phyloP scores from a whole-genome alignment of 2,329 filamentous ascomycete species.

The Ophiostoma quercus region DNA sequence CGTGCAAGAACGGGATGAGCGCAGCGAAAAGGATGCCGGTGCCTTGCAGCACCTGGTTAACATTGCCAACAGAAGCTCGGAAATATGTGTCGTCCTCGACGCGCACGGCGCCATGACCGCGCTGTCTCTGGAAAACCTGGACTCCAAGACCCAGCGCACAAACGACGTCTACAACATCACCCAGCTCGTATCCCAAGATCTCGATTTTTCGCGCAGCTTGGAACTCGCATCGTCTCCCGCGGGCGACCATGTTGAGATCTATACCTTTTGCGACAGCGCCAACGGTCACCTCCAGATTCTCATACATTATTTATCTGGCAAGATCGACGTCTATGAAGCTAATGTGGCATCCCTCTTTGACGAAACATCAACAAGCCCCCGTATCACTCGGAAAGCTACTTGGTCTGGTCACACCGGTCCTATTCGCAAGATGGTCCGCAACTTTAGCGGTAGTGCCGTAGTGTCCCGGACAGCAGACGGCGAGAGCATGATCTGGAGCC shows the following conservation, averaged over 20 bases:
- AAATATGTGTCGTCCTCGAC: slow-evolving; percentile 82
- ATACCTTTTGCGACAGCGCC: slow-evolving; percentile 63
- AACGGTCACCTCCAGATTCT: slow-evolving; percentile 66
- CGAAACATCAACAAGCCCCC: slow-evolving; percentile 54
- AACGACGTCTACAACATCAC: slow-evolving; percentile 79
- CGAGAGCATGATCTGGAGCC: slow-evolving; percentile 79
- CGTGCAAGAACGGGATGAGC: slow-evolving; percentile 55
- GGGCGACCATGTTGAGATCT: slow-evolving; percentile 58
- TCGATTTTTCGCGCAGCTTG: slow-evolving; percentile 41
- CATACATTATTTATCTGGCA: slow-evolving; percentile 78
- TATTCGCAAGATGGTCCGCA: slow-evolving; percentile 81
- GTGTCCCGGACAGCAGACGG: slow-evolving; percentile 74
- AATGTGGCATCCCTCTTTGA: slow-evolving; percentile 77
- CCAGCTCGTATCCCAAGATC: slow-evolving; percentile 59
- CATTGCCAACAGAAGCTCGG: slow-evolving; percentile 76
- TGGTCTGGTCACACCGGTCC: slow-evolving; percentile 82
- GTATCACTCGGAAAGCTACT: slow-evolving; percentile 57
- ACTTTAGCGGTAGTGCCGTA: slow-evolving; percentile 71
- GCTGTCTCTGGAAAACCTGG: slow-evolving; percentile 86
- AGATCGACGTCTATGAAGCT: slow-evolving; percentile 74
- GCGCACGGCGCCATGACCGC: slow-evolving; percentile 81
- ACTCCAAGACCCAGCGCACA: slow-evolving; percentile 59
- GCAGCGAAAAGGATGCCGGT: slow-evolving; percentile 58
- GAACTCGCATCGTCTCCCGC: slow-evolving; percentile 19
- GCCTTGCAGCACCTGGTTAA: slow-evolving; percentile 80